Percentiles rank a stretch among this genome's conserved stretches.
Conservation (phyloP, 768 basidiomycete genomes). For the Amanita muscaria region DNA sequence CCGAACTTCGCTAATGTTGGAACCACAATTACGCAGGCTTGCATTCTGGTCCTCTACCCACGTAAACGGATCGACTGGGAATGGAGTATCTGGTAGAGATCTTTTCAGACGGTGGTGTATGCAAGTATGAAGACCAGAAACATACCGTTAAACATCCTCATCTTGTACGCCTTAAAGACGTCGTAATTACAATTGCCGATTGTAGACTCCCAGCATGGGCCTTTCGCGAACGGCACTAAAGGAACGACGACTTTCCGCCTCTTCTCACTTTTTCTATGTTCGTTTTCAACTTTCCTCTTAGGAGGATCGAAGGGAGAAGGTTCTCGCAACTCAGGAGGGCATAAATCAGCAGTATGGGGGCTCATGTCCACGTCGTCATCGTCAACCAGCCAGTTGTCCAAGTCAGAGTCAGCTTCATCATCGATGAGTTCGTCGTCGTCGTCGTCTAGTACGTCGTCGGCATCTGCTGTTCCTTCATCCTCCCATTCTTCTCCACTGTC, state of each 20-base stretch:
- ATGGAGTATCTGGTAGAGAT: slow-evolving; percentile 53
- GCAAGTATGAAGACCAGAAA: too few species aligned
- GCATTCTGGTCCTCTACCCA: slow-evolving; percentile 37
- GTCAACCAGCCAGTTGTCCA: slow-evolving; percentile 74
- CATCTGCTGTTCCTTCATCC: slow-evolving; percentile 73
- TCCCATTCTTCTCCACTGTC: slow-evolving; percentile 98
- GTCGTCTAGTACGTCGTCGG: slow-evolving; percentile 68
- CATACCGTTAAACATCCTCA: slow-evolving; percentile 88
- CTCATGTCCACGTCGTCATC: slow-evolving; percentile 46
- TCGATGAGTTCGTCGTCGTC: slow-evolving; percentile 55
- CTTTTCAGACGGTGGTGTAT: too few species aligned
- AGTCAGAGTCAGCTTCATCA: slow-evolving; percentile 58
- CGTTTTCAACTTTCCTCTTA: slow-evolving; percentile 62
- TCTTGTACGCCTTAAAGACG: slow-evolving; percentile 63
- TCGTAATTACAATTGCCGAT: slow-evolving; percentile 63
- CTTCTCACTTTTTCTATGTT: slow-evolving; percentile 44
- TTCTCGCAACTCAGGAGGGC: slow-evolving; percentile 25
- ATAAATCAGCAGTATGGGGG: slow-evolving; percentile 29
- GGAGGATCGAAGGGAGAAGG: slow-evolving; percentile 19
- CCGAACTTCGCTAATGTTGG: slow-evolving; percentile 17
- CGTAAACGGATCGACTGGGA: slow-evolving; percentile 71
- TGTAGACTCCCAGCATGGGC: slow-evolving; percentile 70
- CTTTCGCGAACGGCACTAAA: slow-evolving; percentile 73
- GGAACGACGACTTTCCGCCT: slow-evolving; percentile 72
- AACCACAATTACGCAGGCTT: slow-evolving; percentile 16